phyloP scores from a whole-genome alignment of 2,329 filamentous ascomycete genomes.

The Tolypocladium pustulatum region DNA sequence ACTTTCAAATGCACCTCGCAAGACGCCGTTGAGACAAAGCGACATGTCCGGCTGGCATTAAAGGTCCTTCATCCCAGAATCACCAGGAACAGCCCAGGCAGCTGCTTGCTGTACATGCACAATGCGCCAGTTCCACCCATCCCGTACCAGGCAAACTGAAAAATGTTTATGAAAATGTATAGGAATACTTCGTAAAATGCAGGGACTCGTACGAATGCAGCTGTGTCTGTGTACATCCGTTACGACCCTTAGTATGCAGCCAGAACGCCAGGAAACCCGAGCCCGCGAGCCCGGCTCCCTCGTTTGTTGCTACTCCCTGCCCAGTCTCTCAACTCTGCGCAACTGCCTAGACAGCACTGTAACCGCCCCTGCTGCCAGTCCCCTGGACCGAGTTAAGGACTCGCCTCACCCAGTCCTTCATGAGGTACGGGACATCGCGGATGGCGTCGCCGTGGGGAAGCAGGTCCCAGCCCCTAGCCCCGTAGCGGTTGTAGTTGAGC shows the following conservation, averaged over 20 bases:
- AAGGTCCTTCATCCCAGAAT: neutral
- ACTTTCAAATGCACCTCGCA: no score
- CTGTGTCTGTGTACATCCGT: neutral
- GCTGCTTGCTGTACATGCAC: neutral
- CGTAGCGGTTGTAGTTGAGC: conserved; percentile 98
- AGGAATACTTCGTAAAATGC: neutral
- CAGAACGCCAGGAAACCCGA: neutral
- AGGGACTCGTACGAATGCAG: neutral
- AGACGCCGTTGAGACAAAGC: no score
- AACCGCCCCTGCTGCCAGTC: conserved; percentile 75
- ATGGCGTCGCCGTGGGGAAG: conserved; percentile 88
- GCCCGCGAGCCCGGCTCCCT: neutral
- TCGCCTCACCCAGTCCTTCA: conserved; percentile 77
- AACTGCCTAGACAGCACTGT: conserved; percentile 69
- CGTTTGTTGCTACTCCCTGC: no score
- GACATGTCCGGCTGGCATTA: neutral
- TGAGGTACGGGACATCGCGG: conserved; percentile 80
- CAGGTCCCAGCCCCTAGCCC: conserved; percentile 88
- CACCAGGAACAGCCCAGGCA: neutral
- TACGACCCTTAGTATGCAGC: neutral
- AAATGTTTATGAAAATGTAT: neutral
- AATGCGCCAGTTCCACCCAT: no score
- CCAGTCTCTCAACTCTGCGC: neutral
- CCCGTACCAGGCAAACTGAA: neutral
- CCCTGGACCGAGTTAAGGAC: conserved; percentile 79